Evolutionary conservation across 495 filamentous ascomycete genomes (phyloP).

Genomic region (Aspergillus affinis): DNA sequence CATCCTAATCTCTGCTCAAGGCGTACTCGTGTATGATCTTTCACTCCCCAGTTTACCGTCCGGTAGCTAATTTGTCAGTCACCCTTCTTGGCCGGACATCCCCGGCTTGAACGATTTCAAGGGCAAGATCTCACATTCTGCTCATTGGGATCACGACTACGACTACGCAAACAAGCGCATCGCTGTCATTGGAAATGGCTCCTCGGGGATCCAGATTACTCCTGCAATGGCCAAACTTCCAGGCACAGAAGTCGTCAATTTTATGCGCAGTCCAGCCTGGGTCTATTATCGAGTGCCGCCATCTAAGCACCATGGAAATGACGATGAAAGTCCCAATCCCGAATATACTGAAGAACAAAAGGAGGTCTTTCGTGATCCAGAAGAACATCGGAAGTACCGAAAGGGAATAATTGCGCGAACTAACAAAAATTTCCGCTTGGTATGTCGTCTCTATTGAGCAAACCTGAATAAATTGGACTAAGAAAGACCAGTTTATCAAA

Average conservation of each 20-base stretch:
- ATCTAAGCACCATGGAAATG: slow-evolving; percentile 28
- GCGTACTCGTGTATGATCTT: slow-evolving; percentile 25
- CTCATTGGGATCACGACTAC: slow-evolving; percentile 44
- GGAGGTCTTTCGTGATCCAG: slow-evolving; percentile 15
- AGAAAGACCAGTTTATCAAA: slow-evolving; percentile 20
- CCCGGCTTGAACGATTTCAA: slow-evolving; percentile 46
- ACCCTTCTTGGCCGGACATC: slow-evolving; percentile 49
- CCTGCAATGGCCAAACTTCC: slow-evolving; percentile 45
- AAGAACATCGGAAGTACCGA: slow-evolving; percentile 25
- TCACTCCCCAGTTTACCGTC: background rate
- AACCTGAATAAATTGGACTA: background rate
- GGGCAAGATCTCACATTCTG: slow-evolving; percentile 51
- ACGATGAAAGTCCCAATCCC: slow-evolving; percentile 27
- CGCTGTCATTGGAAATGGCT: slow-evolving; percentile 51
- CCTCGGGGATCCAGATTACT: slow-evolving; percentile 53
- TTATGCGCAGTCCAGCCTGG: slow-evolving; percentile 31
- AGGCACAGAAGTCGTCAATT: slow-evolving; percentile 29
- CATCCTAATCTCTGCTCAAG: slow-evolving; percentile 38
- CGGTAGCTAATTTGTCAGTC: slow-evolving; percentile 13
- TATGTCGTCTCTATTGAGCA: slow-evolving; percentile 4
- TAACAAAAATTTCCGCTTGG: slow-evolving; percentile 31
- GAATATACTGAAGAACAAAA: slow-evolving; percentile 30
- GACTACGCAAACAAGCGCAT: slow-evolving; percentile 49
- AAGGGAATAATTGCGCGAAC: slow-evolving; percentile 33
- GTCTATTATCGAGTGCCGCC: slow-evolving; percentile 27